Percentiles rank a stretch among this genome's conserved stretches.
Conservation (phyloP, 2,329 filamentous ascomycete species). For the Calonectria honghensis region DNA sequence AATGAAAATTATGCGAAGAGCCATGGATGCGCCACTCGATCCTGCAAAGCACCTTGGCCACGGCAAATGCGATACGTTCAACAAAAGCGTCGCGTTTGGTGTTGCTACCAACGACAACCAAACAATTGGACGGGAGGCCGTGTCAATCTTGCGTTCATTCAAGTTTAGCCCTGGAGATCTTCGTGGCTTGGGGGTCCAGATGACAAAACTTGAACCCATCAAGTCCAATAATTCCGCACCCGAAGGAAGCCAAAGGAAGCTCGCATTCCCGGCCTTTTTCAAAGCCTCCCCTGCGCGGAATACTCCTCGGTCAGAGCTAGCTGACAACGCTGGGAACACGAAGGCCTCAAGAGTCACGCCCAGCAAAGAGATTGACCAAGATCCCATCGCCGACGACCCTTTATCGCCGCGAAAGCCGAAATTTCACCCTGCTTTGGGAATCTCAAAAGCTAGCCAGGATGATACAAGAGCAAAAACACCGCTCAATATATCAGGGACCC, state of each 20-base stretch:
- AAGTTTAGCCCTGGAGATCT: constrained; percentile 93
- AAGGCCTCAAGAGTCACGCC: constrained; percentile 58
- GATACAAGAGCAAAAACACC: constrained; percentile 77
- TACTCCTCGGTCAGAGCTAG: constrained; percentile 65
- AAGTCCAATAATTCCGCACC: constrained; percentile 74
- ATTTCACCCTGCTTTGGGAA: constrained; percentile 71
- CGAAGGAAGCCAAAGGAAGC: constrained; percentile 85
- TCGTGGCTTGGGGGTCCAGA: constrained; percentile 92
- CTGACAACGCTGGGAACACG: constrained; percentile 69
- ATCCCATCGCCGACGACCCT: constrained; percentile 75
- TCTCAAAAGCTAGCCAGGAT: constrained; percentile 68
- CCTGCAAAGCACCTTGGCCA: constrained; percentile 95
- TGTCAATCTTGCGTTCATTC: constrained; percentile 88
- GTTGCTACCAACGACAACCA: constrained; percentile 87
- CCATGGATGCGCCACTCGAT: constrained; percentile 90
- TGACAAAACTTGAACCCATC: constrained; percentile 92
- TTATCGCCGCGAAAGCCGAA: constrained; percentile 72
- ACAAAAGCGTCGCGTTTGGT: constrained; percentile 89
- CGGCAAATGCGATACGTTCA: constrained; percentile 95
- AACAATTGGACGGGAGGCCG: constrained; percentile 85
- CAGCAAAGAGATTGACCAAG: constrained; percentile 59
- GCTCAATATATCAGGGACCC: constrained; percentile 88
- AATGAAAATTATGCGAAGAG: constrained; percentile 94
- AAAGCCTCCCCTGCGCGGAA: constrained; percentile 63
- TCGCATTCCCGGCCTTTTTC: constrained; percentile 80